Base-by-base conservation (phyloP, 805 yeast genomes). In the Candida tibetensis region DNA sequence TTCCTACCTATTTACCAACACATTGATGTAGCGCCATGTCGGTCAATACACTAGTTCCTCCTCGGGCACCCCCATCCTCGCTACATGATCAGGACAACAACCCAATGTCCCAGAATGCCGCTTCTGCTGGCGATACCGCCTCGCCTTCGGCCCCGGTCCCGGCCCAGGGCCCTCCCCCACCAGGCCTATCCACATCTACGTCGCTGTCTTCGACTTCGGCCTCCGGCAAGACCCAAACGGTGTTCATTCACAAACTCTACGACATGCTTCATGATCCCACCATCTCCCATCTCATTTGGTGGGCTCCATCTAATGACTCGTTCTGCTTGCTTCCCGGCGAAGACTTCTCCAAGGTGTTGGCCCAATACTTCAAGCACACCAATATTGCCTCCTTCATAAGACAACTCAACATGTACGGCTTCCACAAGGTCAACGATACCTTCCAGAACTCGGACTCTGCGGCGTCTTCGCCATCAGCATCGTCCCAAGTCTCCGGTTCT, bases 171-270 rank as follows among this genome's bases (percentile, higher is more conserved):
- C 18, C 28, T 12, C 32, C 37, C 4, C 37, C 27, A 13, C 32
- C 27, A 13, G 17, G 23, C 33, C 15, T 36, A 14, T 12, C 18
- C 31, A 8, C 39, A 10, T 29, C 37, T 12, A 5, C 34, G n/a
- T 25, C 40, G 13, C 15, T 39, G 16, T 35, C 37, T 17, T 27
- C 38, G 3, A 34, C 44, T 4, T 10, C 37, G 7, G 26, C 39
- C 27, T 25, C 46, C 7, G 58, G 60, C 12, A 66, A 66, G 40
- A 62, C 71, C 17, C 72, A 66, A 51, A 66, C 64, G 32, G 74
- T 53, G 37, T 91, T 91, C 64, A 85, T 90, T 42, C 96, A 90
- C 62, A 91, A 91, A 57, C 74, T 91, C 17, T 90, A 86, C 69
- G 80, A 83, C 46, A 91, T 91, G 95, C 73, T 91, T 34, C 95